A percentile compares a stretch with the other conserved stretches of the same genome.
Conservation (phyloP, 2,329 filamentous ascomycete genomes). For the Ilyonectria sp. region DNA sequence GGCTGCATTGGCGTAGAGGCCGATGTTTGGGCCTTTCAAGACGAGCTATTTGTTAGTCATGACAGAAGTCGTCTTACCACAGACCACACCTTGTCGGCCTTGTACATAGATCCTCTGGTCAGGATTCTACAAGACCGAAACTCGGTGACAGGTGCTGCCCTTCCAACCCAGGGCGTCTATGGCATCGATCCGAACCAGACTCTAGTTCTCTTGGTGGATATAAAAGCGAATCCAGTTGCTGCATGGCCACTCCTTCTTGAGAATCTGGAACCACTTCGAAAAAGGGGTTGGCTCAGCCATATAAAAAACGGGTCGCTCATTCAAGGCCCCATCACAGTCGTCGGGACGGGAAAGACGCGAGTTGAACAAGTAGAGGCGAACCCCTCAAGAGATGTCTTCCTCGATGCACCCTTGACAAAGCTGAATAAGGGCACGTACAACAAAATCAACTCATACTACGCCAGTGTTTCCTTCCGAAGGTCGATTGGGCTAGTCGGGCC, state of each 20-base stretch:
- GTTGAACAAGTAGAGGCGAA: slow-evolving; percentile 37
- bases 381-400: slow-evolving; percentile 70
- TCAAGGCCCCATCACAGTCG: slow-evolving; percentile 74
- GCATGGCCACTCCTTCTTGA: slow-evolving; percentile 47
- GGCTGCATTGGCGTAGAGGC: slow-evolving; percentile 78
- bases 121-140: slow-evolving; percentile 69
- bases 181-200: slow-evolving; percentile 66
- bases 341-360: slow-evolving; percentile 71
- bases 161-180: slow-evolving; percentile 67
- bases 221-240: slow-evolving; percentile 67
- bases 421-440: slow-evolving; percentile 59
- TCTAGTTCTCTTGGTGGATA: slow-evolving; percentile 76
- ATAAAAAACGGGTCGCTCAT: slow-evolving; percentile 66
- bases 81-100: slow-evolving; percentile 70
- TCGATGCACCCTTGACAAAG: slow-evolving; percentile 73
- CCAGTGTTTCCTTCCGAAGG: slow-evolving; percentile 70
- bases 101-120: slow-evolving; percentile 77
- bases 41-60: slow-evolving; percentile 75
- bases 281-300: slow-evolving; percentile 70
- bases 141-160: neutral
- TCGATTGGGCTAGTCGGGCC: slow-evolving; percentile 68
- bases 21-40: slow-evolving; percentile 75
- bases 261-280: slow-evolving; percentile 69
- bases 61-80: slow-evolving; percentile 66
- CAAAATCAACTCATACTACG: slow-evolving; percentile 75